phyloP scores from a whole-genome alignment of 352 stramenopile genomes.

The Blastocystis hominis region DNA sequence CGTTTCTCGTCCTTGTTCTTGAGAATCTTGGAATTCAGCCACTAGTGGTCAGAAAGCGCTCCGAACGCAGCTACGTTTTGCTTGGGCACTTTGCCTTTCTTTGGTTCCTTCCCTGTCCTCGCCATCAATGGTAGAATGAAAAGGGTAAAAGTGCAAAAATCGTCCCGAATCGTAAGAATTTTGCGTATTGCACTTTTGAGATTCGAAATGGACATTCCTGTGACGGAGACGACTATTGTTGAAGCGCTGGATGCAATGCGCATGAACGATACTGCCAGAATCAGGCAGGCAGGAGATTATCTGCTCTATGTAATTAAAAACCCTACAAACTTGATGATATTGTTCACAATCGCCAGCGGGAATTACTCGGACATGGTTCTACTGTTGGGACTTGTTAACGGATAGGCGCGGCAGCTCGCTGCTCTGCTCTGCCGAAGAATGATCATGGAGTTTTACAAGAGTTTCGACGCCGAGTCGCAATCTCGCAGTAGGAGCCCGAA shows the following conservation, averaged over 20 bases:
- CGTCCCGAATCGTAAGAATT: background rate
- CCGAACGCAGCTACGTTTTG: background rate
- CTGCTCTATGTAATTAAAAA: constrained; percentile 7
- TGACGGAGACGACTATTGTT: background rate
- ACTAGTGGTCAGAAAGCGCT: background rate
- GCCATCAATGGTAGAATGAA: background rate
- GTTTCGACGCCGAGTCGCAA: background rate
- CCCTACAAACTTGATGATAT: background rate
- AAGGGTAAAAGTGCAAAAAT: background rate
- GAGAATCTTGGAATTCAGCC: constrained; percentile 55
- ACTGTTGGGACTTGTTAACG: background rate
- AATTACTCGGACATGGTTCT: background rate
- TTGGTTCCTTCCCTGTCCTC: background rate
- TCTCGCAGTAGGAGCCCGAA: background rate
- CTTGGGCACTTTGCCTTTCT: background rate
- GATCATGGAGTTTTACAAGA: constrained; percentile 45
- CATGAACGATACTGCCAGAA: constrained; percentile 40
- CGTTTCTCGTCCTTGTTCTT: constrained; percentile 23
- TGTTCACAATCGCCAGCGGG: constrained; percentile 3
- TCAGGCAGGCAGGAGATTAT: background rate
- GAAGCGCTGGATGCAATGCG: background rate
- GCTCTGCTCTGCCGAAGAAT: constrained; percentile 34
- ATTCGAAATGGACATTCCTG: background rate
- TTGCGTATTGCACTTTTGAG: background rate
- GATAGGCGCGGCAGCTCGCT: background rate